A percentile compares a stretch with the other conserved stretches of the same genome.
Evolutionary conservation across 2,329 filamentous ascomycete genomes (phyloP).

Genomic region (Dothiorella sarmentorum): DNA sequence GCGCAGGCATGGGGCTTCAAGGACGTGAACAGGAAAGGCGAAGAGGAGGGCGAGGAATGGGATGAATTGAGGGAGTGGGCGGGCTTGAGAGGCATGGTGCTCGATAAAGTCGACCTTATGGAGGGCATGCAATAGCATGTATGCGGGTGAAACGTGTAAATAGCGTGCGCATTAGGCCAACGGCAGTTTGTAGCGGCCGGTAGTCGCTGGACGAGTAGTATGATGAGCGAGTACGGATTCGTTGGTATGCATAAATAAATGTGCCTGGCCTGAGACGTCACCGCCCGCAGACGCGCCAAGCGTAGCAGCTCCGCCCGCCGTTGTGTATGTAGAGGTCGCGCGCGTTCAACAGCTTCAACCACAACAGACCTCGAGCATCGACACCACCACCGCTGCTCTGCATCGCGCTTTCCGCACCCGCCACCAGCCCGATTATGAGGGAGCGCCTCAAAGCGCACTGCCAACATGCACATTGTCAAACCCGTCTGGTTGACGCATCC

Average conservation of each 20-base stretch:
- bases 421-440: conserved; percentile 18
- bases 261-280: conserved; percentile 8
- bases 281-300: conserved; percentile 12
- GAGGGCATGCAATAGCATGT: conserved; percentile 74
- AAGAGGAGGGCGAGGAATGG: conserved; percentile 91
- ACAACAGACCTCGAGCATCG: conserved; percentile 8
- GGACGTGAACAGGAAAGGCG: conserved; percentile 72
- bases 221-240: background rate
- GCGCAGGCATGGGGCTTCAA: conserved; percentile 90
- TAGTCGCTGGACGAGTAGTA: background rate
- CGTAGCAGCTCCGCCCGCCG: no score
- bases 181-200: background rate
- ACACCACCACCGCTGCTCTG: background rate
- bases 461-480: conserved; percentile 68
- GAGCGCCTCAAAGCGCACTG: conserved; percentile 18
- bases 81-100: conserved; percentile 77
- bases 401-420: background rate
- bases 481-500: conserved; percentile 94
- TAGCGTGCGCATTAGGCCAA: background rate
- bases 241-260: background rate
- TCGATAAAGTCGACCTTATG: conserved; percentile 88
- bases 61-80: conserved; percentile 79
- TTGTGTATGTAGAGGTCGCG: conserved; percentile 6
- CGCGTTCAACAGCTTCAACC: conserved; percentile 10
- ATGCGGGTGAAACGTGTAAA: background rate